Evolutionary conservation across 1,284 basidiomycete species (phyloP).

Genomic region (Leccinum solheimii): DNA sequence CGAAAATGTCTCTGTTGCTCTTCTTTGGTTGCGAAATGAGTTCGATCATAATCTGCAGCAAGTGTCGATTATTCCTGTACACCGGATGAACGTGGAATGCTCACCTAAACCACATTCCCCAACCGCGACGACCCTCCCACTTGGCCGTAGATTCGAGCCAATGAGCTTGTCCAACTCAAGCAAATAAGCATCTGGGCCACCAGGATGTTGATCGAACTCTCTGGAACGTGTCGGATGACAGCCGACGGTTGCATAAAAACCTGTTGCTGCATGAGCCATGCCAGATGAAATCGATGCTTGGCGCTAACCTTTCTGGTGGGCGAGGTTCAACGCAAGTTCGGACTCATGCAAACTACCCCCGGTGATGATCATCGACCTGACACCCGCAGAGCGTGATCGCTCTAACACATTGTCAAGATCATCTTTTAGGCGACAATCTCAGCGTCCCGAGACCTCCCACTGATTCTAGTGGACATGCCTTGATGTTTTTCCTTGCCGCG

Average conservation of each 20-base stretch:
- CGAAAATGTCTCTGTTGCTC: constrained; percentile 74
- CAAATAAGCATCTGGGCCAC: constrained; percentile 68
- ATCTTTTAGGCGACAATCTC: constrained; percentile 40
- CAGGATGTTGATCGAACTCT: constrained; percentile 67
- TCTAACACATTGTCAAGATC: constrained; percentile 67
- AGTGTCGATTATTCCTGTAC: constrained; percentile 1
- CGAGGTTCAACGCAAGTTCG: constrained; percentile 60
- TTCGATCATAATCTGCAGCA: constrained; percentile 77
- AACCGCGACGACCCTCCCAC: constrained; percentile 69
- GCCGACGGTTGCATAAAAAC: constrained; percentile 77
- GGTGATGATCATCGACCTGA: constrained; percentile 80
- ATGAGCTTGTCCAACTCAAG: constrained; percentile 60
- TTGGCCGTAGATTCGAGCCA: constrained; percentile 50
- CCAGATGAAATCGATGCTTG: not conserved
- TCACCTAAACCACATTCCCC: constrained; percentile 87
- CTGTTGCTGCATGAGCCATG: constrained; percentile 34
- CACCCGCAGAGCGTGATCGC: constrained; percentile 64
- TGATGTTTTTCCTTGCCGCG: constrained; percentile 55
- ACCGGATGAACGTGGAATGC: constrained; percentile 9
- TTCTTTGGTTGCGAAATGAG: constrained; percentile 66
- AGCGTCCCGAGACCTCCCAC: not conserved
- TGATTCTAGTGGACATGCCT: constrained; percentile 40
- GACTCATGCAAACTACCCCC: constrained; percentile 77
- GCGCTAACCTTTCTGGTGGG: constrained; percentile 54
- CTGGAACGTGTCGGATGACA: constrained; percentile 85